These are phyloP conservation scores for Arthrobotrys conoides DNA, from an alignment of 2,329 filamentous ascomycete genomes.

Conservation along the genomic window DNA sequence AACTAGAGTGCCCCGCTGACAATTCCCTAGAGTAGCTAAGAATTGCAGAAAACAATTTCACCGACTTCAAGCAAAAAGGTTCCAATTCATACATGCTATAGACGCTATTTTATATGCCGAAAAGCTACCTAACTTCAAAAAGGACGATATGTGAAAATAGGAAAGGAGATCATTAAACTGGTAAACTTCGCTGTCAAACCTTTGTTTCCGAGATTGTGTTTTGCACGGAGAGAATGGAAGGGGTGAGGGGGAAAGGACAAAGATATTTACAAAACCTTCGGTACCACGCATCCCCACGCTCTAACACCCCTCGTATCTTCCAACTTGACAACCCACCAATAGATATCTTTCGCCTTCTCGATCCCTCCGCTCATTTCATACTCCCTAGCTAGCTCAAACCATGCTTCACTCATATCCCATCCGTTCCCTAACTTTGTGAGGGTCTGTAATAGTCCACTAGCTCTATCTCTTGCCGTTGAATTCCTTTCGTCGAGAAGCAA, in stretches of 20 bases:
- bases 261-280: slow-evolving; percentile 59
- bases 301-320: slow-evolving; percentile 87
- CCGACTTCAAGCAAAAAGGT: background rate
- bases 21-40: no score
- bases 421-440: slow-evolving; percentile 87
- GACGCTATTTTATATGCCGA: slow-evolving; percentile 34
- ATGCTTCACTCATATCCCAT: slow-evolving; percentile 94
- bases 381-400: slow-evolving; percentile 87
- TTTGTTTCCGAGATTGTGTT: no score
- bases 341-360: slow-evolving; percentile 89
- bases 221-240: background rate
- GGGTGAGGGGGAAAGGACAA: background rate
- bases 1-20: no score
- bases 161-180: background rate
- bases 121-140: background rate
- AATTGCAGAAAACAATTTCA: no score
- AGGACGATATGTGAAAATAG: background rate
- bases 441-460: slow-evolving; percentile 83
- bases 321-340: slow-evolving; percentile 98
- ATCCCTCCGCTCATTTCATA: slow-evolving; percentile 88
- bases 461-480: slow-evolving; percentile 89
- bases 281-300: slow-evolving; percentile 77
- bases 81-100: slow-evolving; percentile 2
- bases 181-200: no score
- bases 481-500: slow-evolving; percentile 71